These are phyloP conservation scores for Akanthomyces dipterigenus DNA, from an alignment of 2,329 filamentous ascomycete genomes.

Conservation along the genomic window DNA sequence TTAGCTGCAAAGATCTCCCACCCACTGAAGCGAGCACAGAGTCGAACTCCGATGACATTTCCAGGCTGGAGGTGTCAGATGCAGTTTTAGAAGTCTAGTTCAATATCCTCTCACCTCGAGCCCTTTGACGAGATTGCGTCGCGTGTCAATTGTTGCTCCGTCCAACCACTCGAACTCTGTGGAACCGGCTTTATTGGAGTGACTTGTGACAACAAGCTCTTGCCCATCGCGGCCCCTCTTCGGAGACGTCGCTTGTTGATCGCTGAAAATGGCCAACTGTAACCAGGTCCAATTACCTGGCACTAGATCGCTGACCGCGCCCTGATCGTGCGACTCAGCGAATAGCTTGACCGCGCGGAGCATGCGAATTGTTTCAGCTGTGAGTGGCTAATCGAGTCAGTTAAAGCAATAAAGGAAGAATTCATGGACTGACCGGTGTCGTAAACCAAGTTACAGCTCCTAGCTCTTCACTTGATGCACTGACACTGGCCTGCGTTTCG, in stretches of 20 bases:
- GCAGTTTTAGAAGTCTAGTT: background rate
- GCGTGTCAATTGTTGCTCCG: background rate
- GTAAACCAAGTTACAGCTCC: background rate
- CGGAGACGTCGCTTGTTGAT: background rate
- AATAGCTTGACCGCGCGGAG: conserved; percentile 6
- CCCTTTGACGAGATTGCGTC: conserved; percentile 2
- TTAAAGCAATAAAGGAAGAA: background rate
- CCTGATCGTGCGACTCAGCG: conserved; percentile 15
- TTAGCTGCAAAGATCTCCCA: conserved; percentile 8
- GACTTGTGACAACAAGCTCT: conserved; percentile 5
- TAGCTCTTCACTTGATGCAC: background rate
- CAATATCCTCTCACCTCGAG: conserved; percentile 1
- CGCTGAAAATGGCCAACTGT: conserved; percentile 10
- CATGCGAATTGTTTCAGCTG: background rate
- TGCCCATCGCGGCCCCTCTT: conserved; percentile 1
- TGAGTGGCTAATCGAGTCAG: background rate
- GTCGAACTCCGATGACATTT: conserved; percentile 12
- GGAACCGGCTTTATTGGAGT: background rate
- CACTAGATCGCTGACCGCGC: background rate
- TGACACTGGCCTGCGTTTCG: background rate
- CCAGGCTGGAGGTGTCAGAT: background rate
- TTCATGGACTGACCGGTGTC: background rate
- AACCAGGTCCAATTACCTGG: conserved; percentile 15
- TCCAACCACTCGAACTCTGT: conserved; percentile 10
- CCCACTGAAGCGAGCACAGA: conserved; percentile 10